Percentiles rank a stretch among this genome's conserved stretches.
phyloP scores from a whole-genome alignment of 2,329 filamentous ascomycete species.

The Westerdykella aurantiaca region DNA sequence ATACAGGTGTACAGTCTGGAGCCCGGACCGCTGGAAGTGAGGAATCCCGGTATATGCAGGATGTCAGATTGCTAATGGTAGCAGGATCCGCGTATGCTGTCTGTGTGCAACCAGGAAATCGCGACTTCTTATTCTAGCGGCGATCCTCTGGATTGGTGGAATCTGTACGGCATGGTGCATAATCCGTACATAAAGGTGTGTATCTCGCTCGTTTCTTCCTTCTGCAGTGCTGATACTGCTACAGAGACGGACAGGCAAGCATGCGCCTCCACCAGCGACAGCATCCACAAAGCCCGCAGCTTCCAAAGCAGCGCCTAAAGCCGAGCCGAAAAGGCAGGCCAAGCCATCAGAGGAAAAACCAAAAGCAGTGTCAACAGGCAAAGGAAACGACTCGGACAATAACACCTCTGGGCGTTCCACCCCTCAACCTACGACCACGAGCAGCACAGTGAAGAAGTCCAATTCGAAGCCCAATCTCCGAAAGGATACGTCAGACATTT shows the following conservation, averaged over 20 bases:
- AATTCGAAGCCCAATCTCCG: conserved; percentile 47
- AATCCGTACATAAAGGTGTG: conserved; percentile 61
- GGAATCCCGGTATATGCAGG: conserved; percentile 22
- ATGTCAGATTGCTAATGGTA: conserved; percentile 39
- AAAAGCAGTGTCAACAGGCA: conserved; percentile 10
- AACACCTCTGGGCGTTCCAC: conserved; percentile 29
- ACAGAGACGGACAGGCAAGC: conserved; percentile 42
- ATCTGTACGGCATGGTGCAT: conserved; percentile 65
- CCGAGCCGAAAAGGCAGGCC: not conserved
- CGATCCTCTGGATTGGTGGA: conserved; percentile 54
- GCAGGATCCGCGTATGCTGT: conserved; percentile 62
- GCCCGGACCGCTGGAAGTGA: conserved; percentile 60
- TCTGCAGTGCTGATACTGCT: not conserved
- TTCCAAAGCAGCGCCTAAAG: conserved; percentile 5
- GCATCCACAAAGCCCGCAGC: conserved; percentile 16
- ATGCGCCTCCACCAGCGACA: conserved; percentile 25
- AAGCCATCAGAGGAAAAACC: conserved; percentile 16
- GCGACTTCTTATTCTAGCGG: conserved; percentile 51
- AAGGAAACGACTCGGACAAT: conserved; percentile 27
- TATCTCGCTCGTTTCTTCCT: not conserved
- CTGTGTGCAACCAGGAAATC: conserved; percentile 62
- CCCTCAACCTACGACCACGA: conserved; percentile 18
- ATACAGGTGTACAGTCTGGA: conserved; percentile 87
- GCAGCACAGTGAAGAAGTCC: conserved; percentile 27
- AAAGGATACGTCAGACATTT: conserved; percentile 60